Base-by-base conservation (phyloP, 345 rosid genomes). In the Mercurialis annua region DNA sequence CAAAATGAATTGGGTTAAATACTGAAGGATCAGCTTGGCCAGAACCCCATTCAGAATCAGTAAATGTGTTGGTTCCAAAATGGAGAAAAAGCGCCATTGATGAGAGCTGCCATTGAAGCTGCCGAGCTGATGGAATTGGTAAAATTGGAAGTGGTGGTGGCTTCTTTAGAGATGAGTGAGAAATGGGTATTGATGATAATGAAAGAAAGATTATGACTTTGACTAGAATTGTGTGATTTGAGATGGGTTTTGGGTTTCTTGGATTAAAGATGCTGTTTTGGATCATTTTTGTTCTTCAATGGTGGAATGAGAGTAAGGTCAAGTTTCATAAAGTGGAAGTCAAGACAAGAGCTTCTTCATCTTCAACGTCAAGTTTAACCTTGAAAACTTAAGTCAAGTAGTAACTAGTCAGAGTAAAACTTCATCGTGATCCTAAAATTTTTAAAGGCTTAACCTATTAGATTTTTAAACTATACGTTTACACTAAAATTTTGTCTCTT, bases 21-120 rank as follows among this genome's bases (percentile, higher is more conserved):
- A 87, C 63, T 0, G 86, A 82, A 2, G 98, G 97, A 73, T 83
- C 81, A 10, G 77, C 89, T 29, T 67, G 74, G 51, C 98, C 92
- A 10, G 90, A 26, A 4, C 97, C 98, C 98, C 98, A 88, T 56
- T 93, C 97, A 54, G 92, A 80, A 76, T 88, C 71, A 2, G 94
- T 88, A 83, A 87, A 93, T 30, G 97, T 93, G 80, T 93, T 93
- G 73, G 87, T 73, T 24, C 98, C 97, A 66, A 93, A 93, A 69
- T 90, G 97, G 76, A 93, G 78, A 74, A 93, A 90, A 68, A 93
- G 73, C 14, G 94, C 80, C 89, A 86, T 85, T 33, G 89, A 67
- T 69, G 80, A 58, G 67, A 84, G 80, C 76, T 93, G 98, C 97
- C 97, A 93, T 80, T 80, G 80, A 67, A 93, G 89, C 81, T 93